Evolutionary conservation across 805 yeast genomes (phyloP).

Genomic region (Candida quercuum): DNA sequence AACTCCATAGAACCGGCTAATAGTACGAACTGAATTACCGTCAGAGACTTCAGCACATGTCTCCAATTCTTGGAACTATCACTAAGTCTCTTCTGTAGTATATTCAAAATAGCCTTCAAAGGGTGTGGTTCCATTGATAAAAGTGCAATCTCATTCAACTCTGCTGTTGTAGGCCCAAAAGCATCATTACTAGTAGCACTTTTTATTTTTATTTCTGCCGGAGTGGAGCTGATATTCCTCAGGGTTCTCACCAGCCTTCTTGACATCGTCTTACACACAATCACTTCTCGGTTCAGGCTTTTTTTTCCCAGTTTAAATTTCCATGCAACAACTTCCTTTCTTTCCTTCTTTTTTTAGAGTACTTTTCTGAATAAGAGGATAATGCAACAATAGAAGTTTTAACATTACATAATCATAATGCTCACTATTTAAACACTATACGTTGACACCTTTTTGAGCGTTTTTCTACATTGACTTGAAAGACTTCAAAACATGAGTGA

Average conservation of each 20-base stretch:
- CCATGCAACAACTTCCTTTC: too few species aligned
- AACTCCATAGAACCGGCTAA: constrained; percentile 51
- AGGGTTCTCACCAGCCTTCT: constrained; percentile 27
- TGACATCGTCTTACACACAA: constrained; percentile 13
- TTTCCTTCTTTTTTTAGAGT: too few species aligned
- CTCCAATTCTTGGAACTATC: constrained; percentile 29
- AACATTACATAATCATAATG: too few species aligned
- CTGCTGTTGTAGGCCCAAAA: constrained; percentile 51
- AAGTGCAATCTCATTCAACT: constrained; percentile 45
- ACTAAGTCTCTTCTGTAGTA: constrained; percentile 36
- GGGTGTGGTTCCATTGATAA: constrained; percentile 37
- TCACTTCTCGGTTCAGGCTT: not conserved
- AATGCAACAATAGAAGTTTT: too few species aligned
- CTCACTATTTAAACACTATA: too few species aligned
- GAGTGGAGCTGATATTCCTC: constrained; percentile 23
- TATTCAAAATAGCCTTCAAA: constrained; percentile 33
- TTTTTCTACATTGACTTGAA: too few species aligned
- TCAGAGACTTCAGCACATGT: constrained; percentile 43
- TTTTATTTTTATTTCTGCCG: constrained; percentile 31
- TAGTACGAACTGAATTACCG: constrained; percentile 45
- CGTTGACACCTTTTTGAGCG: too few species aligned
- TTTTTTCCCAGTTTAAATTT: too few species aligned
- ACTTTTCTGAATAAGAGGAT: too few species aligned
- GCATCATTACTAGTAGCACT: constrained; percentile 49
- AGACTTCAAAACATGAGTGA: too few species aligned